These are phyloP conservation scores for Corylus avellana DNA, from an alignment of 306 rosid genomes.

Conservation along the genomic window DNA sequence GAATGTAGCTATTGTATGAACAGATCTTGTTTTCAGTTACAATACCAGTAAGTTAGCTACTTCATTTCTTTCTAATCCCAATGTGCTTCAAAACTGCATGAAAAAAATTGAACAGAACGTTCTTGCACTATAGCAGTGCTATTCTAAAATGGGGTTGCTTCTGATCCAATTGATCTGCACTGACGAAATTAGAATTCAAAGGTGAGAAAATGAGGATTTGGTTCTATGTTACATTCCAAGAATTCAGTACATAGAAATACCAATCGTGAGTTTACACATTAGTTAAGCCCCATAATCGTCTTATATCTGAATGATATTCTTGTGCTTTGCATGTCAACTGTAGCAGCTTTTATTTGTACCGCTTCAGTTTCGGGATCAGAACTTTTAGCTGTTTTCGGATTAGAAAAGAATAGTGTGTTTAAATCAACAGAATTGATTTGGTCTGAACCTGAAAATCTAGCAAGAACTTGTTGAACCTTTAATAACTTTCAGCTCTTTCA, in stretches of 20 bases:
- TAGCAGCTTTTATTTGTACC: background rate
- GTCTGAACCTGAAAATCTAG: background rate
- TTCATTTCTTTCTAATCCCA: background rate
- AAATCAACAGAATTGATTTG: background rate
- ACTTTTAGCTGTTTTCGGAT: background rate
- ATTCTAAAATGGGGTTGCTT: constrained; percentile 15
- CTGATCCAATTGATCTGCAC: background rate
- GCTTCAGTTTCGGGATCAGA: background rate
- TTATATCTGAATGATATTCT: background rate
- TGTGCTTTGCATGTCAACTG: background rate
- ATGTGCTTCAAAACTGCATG: background rate
- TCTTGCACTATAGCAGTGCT: background rate
- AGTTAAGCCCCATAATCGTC: background rate
- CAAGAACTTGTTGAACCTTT: background rate
- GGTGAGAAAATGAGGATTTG: background rate
- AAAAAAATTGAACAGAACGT: constrained; percentile 5
- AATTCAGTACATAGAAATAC: background rate
- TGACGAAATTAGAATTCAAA: constrained; percentile 9
- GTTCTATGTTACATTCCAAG: background rate
- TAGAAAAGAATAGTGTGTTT: background rate
- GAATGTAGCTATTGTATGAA: background rate
- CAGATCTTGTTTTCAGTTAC: background rate
- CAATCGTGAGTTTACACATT: background rate
- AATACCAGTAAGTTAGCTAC: background rate
- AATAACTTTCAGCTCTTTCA: background rate